phyloP scores from a whole-genome alignment of 495 filamentous ascomycete genomes.

The Penicillium pancosmium region DNA sequence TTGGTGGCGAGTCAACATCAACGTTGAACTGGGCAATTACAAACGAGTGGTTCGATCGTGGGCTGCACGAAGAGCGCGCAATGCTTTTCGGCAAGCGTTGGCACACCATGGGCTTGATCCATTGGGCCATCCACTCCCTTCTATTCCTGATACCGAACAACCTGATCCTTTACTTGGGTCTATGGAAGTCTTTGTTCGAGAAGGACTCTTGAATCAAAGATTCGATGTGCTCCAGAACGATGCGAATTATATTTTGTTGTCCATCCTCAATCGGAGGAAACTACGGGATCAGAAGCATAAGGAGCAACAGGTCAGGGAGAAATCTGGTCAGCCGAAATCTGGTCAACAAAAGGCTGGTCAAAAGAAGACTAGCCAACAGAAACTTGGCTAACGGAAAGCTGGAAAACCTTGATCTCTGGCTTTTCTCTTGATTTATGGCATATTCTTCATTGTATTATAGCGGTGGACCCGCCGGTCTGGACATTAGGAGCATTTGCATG shows the following conservation, averaged over 20 bases:
- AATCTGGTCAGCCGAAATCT: too few species aligned
- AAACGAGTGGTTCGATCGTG: constrained; percentile 57
- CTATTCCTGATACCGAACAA: not conserved
- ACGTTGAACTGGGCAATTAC: constrained; percentile 23
- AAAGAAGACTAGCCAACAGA: too few species aligned
- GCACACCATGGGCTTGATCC: constrained; percentile 56
- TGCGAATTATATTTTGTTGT: constrained; percentile 15
- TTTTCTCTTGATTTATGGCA: not conserved
- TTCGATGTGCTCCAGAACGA: constrained; percentile 32
- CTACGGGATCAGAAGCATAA: not conserved
- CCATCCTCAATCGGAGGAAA: constrained; percentile 2
- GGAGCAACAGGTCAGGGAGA: not conserved
- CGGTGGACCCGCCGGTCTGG: too few species aligned
- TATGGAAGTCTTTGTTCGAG: constrained; percentile 29
- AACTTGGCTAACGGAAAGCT: too few species aligned
- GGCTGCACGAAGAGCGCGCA: constrained; percentile 49
- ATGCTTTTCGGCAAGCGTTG: constrained; percentile 59
- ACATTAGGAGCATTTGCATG: constrained; percentile 1
- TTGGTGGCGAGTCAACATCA: constrained; percentile 50
- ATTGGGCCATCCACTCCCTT: constrained; percentile 44
- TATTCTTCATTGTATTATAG: not conserved
- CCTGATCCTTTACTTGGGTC: constrained; percentile 27
- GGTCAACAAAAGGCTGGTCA: too few species aligned
- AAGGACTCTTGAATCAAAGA: constrained; percentile 14
- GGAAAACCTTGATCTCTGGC: too few species aligned